Conservation (phyloP, 129 eudicot species). For the Artemisia argyi region DNA sequence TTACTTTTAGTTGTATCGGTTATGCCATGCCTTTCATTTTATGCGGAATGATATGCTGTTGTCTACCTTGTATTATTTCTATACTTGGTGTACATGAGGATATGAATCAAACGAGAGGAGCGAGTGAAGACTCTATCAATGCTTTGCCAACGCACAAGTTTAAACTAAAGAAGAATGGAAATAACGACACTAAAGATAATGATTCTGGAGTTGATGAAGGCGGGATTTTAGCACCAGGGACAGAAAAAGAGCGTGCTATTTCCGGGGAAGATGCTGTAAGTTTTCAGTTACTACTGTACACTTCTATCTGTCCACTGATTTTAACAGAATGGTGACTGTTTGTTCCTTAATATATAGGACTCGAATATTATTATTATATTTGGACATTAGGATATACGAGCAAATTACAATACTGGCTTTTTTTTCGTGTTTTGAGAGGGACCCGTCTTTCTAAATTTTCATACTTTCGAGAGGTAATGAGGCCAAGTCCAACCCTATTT, state of each 20-base stretch:
- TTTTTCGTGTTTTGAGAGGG: too few species aligned
- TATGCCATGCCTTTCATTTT: constrained; percentile 76
- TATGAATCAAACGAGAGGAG: constrained; percentile 61
- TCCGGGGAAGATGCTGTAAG: constrained; percentile 83
- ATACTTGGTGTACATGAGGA: constrained; percentile 73
- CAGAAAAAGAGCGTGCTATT: constrained; percentile 69
- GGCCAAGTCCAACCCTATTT: too few species aligned
- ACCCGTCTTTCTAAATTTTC: too few species aligned
- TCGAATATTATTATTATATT: too few species aligned
- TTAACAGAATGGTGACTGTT: too few species aligned
- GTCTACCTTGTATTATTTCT: constrained; percentile 69
- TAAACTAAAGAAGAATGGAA: constrained; percentile 42
- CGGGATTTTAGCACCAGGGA: constrained; percentile 63
- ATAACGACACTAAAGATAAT: constrained; percentile 33
- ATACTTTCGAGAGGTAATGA: too few species aligned
- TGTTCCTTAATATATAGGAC: too few species aligned
- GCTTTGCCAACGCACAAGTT: constrained; percentile 69
- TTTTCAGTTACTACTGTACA: not conserved
- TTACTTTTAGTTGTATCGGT: constrained; percentile 73
- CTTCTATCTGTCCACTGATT: too few species aligned
- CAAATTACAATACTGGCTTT: too few species aligned
- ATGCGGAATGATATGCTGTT: constrained; percentile 77
- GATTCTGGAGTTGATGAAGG: constrained; percentile 52
- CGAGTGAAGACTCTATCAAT: constrained; percentile 58
- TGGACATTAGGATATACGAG: too few species aligned